Percentiles rank a stretch among this genome's conserved stretches.
phyloP scores from a whole-genome alignment of 2,329 filamentous ascomycete species.

The Ceratocystiopsis minuta region DNA sequence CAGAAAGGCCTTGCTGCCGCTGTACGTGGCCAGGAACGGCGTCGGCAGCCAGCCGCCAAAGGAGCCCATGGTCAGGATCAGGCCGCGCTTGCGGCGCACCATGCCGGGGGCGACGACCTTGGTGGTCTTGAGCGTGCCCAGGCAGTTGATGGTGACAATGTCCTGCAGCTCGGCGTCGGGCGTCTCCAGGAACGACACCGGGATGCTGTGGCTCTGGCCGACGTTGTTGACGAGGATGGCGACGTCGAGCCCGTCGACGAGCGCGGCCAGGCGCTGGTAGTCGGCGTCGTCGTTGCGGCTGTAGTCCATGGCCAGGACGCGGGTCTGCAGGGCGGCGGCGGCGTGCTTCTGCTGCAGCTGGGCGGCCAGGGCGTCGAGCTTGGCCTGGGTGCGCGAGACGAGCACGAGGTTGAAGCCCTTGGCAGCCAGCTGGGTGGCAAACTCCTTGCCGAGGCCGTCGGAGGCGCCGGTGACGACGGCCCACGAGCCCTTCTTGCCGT shows the following conservation, averaged over 20 bases:
- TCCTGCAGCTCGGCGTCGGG: conserved; percentile 61
- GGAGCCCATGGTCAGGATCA: conserved; percentile 94
- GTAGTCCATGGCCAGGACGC: conserved; percentile 84
- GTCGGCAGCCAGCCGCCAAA: conserved; percentile 88
- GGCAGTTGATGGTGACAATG: conserved; percentile 91
- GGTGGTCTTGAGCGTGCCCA: conserved; percentile 75
- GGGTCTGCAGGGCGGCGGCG: conserved; percentile 44
- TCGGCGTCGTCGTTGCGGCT: conserved; percentile 60
- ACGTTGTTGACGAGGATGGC: conserved; percentile 87
- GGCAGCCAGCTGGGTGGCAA: conserved; percentile 69
- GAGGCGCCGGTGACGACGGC: conserved; percentile 88
- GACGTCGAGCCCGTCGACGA: conserved; percentile 59
- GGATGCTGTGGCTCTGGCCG: conserved; percentile 82
- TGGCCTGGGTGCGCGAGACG: conserved; percentile 86
- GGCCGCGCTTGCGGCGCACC: conserved; percentile 63
- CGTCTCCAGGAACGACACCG: conserved; percentile 73
- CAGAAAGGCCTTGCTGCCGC: conserved; percentile 92
- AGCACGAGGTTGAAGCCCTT: conserved; percentile 93
- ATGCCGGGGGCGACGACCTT: conserved; percentile 72
- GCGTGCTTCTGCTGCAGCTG: conserved; percentile 58
- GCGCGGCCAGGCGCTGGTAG: conserved; percentile 52
- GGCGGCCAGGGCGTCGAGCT: conserved; percentile 58
- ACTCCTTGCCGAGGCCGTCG: conserved; percentile 94
- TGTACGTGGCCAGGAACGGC: conserved; percentile 86
- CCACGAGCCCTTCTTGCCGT: conserved; percentile 85